A percentile compares a stretch with the other conserved stretches of the same genome.
These are phyloP conservation scores for Murraya paniculata DNA, from an alignment of 345 rosid genomes.

Conservation along the genomic window DNA sequence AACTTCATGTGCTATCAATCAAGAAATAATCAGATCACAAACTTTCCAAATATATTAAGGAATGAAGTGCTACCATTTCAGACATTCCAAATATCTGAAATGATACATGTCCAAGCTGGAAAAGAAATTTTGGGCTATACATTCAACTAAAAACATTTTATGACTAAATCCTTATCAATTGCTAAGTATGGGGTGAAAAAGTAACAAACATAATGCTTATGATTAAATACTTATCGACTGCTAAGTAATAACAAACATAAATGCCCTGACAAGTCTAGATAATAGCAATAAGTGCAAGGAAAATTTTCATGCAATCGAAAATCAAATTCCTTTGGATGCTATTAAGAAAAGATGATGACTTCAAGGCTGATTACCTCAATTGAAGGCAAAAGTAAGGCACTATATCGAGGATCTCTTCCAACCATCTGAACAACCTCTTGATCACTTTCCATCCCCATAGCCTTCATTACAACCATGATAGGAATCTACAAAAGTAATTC, in stretches of 20 bases:
- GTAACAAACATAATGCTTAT: neutral
- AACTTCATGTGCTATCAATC: neutral
- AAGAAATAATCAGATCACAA: neutral
- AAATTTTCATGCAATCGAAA: neutral
- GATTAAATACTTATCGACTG: neutral
- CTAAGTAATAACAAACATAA: neutral
- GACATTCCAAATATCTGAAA: neutral
- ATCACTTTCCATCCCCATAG: conserved; percentile 98
- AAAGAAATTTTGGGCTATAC: neutral
- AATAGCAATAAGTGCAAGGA: neutral
- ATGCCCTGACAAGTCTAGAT: neutral
- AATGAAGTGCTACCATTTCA: neutral
- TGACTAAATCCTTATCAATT: neutral
- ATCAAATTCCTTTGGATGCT: conserved; percentile 1
- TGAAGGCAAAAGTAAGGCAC: conserved; percentile 74
- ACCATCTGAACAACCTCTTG: conserved; percentile 95
- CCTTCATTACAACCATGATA: conserved; percentile 81
- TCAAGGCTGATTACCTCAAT: conserved; percentile 57
- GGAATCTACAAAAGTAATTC: conserved; percentile 50
- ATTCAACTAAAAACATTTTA: neutral
- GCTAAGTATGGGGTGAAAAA: neutral
- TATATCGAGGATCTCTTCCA: conserved; percentile 90
- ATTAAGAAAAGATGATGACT: neutral
- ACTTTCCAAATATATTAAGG: neutral
- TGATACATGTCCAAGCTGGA: neutral